phyloP scores from a whole-genome alignment of 306 rosid genomes.

The Cyclanthera cordifolia region DNA sequence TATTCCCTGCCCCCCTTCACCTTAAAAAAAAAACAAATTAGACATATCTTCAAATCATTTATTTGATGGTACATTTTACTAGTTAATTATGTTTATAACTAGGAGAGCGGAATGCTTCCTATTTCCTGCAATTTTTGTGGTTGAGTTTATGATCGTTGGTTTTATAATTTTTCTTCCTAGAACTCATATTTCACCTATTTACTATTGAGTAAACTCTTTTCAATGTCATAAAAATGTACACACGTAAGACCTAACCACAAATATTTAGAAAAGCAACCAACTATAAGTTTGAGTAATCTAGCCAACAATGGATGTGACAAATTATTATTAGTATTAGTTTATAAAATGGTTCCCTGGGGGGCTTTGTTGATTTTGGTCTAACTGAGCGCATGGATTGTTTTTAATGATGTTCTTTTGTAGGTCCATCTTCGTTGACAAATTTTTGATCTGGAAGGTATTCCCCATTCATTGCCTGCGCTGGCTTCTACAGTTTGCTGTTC shows the following conservation, averaged over 20 bases:
- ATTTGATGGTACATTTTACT: neutral
- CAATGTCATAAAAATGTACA: neutral
- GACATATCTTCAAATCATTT: neutral
- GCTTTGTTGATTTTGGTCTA: neutral
- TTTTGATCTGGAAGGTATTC: constrained; percentile 85
- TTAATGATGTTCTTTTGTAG: constrained; percentile 33
- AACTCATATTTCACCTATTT: neutral
- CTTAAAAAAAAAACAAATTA: neutral
- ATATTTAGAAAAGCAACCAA: neutral
- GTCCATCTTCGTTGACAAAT: constrained; percentile 71
- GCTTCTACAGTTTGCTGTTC: constrained; percentile 79
- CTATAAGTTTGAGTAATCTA: neutral
- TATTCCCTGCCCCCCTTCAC: neutral
- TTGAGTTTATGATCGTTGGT: neutral
- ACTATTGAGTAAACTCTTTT: neutral
- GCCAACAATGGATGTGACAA: neutral
- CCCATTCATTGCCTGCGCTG: constrained; percentile 76
- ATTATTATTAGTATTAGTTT: neutral
- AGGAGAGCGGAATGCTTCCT: neutral
- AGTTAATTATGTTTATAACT: neutral
- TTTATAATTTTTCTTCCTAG: neutral
- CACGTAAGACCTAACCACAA: neutral
- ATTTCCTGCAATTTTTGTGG: neutral
- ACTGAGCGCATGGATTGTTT: neutral
- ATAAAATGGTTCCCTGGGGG: neutral